phyloP scores from a whole-genome alignment of 495 filamentous ascomycete species.

The Neurospora sublineolata region DNA sequence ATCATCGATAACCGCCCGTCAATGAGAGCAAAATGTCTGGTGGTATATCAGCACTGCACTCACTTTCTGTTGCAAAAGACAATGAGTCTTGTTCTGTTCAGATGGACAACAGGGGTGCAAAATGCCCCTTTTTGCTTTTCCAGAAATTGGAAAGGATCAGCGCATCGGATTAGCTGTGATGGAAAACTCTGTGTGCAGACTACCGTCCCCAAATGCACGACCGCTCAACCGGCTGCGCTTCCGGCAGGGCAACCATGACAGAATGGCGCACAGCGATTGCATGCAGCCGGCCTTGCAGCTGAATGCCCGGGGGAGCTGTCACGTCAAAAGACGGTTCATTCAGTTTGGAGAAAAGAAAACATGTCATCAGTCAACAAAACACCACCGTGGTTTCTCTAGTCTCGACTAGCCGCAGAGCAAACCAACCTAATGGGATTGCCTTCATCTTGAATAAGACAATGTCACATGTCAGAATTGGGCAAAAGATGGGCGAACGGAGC shows the following conservation, averaged over 20 bases:
- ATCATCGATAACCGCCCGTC: neutral
- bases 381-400: too few species aligned
- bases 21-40: neutral
- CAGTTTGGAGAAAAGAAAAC: neutral
- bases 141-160: neutral
- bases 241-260: neutral
- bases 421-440: neutral
- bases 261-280: neutral
- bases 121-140: neutral
- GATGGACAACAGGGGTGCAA: neutral
- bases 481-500: neutral
- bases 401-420: neutral
- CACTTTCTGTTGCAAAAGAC: too few species aligned
- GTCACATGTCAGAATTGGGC: neutral
- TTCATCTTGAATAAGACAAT: neutral
- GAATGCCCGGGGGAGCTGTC: neutral
- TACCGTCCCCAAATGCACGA: neutral
- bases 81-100: neutral
- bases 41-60: neutral
- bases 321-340: neutral
- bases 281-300: neutral
- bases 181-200: neutral
- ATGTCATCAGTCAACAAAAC: neutral
- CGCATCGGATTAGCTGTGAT: neutral
- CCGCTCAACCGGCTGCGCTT: neutral